phyloP scores from a whole-genome alignment of 2,329 filamentous ascomycete genomes.

The Stachybotrys elegans region DNA sequence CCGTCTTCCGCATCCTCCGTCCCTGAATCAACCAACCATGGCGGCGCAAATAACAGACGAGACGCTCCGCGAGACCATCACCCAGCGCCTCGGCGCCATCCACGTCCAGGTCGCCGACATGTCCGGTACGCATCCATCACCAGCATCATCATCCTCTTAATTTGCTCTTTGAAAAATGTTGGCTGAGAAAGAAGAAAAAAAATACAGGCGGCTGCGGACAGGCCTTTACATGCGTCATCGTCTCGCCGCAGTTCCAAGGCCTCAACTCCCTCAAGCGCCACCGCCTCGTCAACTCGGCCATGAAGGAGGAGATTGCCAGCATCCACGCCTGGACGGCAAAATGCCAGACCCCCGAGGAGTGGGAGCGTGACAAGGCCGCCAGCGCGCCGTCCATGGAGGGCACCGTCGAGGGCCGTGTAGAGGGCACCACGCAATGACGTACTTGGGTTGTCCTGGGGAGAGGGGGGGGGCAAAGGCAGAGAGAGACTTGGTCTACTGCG shows the following conservation, averaged over 20 bases:
- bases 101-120: slow-evolving; percentile 89
- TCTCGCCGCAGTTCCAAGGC: slow-evolving; percentile 63
- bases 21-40: slow-evolving; percentile 3
- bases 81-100: slow-evolving; percentile 63
- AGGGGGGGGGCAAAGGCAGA: background rate
- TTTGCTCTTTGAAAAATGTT: too few species aligned
- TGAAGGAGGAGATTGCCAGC: slow-evolving; percentile 82
- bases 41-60: slow-evolving; percentile 67
- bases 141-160: slow-evolving; percentile 2
- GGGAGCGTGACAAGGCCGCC: slow-evolving; percentile 57
- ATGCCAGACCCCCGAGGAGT: slow-evolving; percentile 88
- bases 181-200: too few species aligned
- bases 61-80: slow-evolving; percentile 63
- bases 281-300: slow-evolving; percentile 74
- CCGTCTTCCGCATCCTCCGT: slow-evolving; percentile 1
- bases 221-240: slow-evolving; percentile 54
- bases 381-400: slow-evolving; percentile 36
- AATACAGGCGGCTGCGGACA: slow-evolving; percentile 55
- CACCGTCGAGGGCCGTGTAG: slow-evolving; percentile 37
- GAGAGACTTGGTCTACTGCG: too few species aligned
- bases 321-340: slow-evolving; percentile 96
- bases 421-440: slow-evolving; percentile 19
- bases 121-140: slow-evolving; percentile 61
- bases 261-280: slow-evolving; percentile 79
- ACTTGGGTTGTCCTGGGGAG: too few species aligned